phyloP scores from a whole-genome alignment of 1,284 basidiomycete species.

The Puccinia triticina region DNA sequence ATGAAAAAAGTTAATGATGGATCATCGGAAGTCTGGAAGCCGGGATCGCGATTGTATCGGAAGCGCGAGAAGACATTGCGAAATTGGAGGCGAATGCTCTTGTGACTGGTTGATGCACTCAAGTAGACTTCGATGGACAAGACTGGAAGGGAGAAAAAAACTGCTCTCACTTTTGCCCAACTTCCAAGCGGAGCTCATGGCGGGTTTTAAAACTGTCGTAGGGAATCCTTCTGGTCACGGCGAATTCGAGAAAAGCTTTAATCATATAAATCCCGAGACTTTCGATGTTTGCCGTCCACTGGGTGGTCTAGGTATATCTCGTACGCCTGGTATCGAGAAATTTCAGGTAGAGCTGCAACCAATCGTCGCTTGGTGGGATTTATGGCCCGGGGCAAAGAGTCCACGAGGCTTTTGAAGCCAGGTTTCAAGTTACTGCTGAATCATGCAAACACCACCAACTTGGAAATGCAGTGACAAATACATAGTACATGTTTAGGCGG shows the following conservation, averaged over 20 bases:
- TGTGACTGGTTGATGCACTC: neutral
- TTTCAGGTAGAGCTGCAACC: neutral
- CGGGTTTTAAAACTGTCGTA: neutral
- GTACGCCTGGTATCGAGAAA: neutral
- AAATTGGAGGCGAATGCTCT: neutral
- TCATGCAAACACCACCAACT: conserved; percentile 4
- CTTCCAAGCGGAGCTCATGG: conserved; percentile 38
- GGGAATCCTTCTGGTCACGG: neutral
- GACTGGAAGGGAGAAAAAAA: neutral
- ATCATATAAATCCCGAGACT: neutral
- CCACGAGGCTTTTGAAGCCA: neutral
- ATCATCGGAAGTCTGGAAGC: too few relatives aligned
- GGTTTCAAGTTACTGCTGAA: neutral
- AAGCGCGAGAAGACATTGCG: neutral
- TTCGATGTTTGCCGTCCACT: neutral
- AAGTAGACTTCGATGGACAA: neutral
- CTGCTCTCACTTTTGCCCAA: conserved; percentile 34
- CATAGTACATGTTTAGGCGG: neutral
- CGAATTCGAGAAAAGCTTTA: neutral
- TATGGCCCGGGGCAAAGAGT: neutral
- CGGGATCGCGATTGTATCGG: too few relatives aligned
- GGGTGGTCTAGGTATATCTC: neutral
- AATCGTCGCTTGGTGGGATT: neutral
- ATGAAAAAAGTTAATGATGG: too few relatives aligned
- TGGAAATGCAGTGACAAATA: neutral